A percentile compares a stretch with the other conserved stretches of the same genome.
These are phyloP conservation scores for Dactylonectria estremocensis DNA, from an alignment of 2,329 filamentous ascomycete species.

Conservation along the genomic window DNA sequence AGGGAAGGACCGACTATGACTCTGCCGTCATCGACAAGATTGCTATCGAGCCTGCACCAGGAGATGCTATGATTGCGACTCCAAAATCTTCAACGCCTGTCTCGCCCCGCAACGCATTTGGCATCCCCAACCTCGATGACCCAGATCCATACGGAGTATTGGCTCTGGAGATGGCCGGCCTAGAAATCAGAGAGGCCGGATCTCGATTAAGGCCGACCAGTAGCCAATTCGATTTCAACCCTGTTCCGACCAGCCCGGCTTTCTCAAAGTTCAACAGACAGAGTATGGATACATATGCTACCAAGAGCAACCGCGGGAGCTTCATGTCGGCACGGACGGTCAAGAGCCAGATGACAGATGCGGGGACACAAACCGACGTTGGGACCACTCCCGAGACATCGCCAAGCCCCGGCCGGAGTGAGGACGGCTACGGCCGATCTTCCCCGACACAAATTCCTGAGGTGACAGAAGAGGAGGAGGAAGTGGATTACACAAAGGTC, in stretches of 20 bases:
- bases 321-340: conserved; percentile 81
- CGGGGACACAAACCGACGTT: conserved; percentile 75
- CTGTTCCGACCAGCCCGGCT: conserved; percentile 82
- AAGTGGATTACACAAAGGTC: conserved; percentile 73
- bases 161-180: conserved; percentile 89
- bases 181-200: conserved; percentile 93
- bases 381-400: conserved; percentile 68
- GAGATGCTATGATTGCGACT: conserved; percentile 75
- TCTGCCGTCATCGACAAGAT: conserved; percentile 74
- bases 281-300: conserved; percentile 77
- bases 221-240: conserved; percentile 87
- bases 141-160: conserved; percentile 94
- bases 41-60: conserved; percentile 79
- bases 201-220: conserved; percentile 77
- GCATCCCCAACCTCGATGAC: conserved; percentile 83
- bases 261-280: conserved; percentile 71
- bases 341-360: conserved; percentile 79
- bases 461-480: conserved; percentile 63
- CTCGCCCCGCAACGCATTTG: conserved; percentile 72
- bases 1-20: conserved; percentile 86
- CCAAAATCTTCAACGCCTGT: conserved; percentile 55
- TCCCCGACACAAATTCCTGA: conserved; percentile 58
- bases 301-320: conserved; percentile 78
- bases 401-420: conserved; percentile 68
- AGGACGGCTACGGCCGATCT: conserved; percentile 63